Evolutionary conservation across 139 green algal species (phyloP).

Genomic region (Coelastrella sp.): DNA sequence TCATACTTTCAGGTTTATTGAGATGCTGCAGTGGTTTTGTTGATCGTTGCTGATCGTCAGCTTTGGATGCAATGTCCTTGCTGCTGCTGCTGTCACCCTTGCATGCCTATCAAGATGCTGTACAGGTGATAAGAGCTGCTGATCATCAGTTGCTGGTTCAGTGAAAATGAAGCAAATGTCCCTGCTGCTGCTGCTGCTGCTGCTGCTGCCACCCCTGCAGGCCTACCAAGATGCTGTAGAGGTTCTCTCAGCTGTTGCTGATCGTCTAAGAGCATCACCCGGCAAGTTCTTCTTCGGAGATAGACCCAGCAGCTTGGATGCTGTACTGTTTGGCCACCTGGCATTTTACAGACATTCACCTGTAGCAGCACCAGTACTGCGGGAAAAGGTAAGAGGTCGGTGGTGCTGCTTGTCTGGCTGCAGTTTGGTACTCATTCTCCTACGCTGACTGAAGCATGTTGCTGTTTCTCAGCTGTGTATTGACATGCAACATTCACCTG

Average conservation of each 20-base stretch:
- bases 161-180: neutral
- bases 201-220: constrained; percentile 33
- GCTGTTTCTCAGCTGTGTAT: no score
- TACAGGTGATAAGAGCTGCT: no score
- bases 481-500: no score
- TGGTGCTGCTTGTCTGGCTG: neutral
- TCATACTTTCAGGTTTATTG: no score
- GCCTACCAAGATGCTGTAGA: constrained; percentile 59
- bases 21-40: no score
- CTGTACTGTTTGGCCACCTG: constrained; percentile 74
- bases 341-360: constrained; percentile 66
- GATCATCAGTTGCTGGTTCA: no score
- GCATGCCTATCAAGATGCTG: no score
- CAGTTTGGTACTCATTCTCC: no score
- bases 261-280: constrained; percentile 55
- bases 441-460: no score
- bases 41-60: no score
- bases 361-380: constrained; percentile 69
- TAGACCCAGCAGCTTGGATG: constrained; percentile 74
- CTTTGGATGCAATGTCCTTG: no score
- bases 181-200: neutral
- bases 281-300: constrained; percentile 71
- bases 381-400: constrained; percentile 19
- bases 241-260: constrained; percentile 59
- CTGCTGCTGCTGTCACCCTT: no score